phyloP scores from a whole-genome alignment of 2,329 filamentous ascomycete genomes.

The Paraconiothyrium brasiliense region DNA sequence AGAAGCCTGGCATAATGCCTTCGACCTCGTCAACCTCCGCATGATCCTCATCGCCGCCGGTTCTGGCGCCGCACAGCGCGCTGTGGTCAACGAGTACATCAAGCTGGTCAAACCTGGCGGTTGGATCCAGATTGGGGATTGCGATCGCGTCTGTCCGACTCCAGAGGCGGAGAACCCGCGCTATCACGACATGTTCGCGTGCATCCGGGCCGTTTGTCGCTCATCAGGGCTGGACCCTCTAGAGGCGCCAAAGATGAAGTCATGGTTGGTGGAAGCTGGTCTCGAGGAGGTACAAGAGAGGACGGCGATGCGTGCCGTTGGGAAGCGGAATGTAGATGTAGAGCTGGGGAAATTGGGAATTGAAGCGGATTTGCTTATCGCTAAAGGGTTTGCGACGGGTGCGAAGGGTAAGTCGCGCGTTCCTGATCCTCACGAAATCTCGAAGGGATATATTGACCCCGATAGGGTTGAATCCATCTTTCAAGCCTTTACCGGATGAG shows the following conservation, averaged over 20 bases:
- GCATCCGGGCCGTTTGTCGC: conserved; percentile 20
- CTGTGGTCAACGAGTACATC: conserved; percentile 20
- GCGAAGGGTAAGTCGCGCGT: conserved; percentile 17
- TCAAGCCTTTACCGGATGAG: conserved; percentile 17
- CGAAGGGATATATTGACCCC: not conserved
- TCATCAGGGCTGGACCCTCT: conserved; percentile 16
- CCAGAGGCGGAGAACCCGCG: conserved; percentile 18
- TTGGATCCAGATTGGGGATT: conserved; percentile 25
- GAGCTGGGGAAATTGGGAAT: conserved; percentile 14
- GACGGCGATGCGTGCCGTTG: conserved; percentile 21
- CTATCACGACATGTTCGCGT: conserved; percentile 23
- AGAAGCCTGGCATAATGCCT: conserved; percentile 14
- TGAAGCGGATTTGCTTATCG: conserved; percentile 21
- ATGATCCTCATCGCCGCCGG: conserved; percentile 23
- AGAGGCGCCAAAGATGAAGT: conserved; percentile 19
- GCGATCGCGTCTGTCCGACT: conserved; percentile 22
- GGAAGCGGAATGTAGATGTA: conserved; percentile 20
- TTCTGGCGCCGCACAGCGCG: conserved; percentile 17
- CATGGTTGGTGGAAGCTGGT: conserved; percentile 22
- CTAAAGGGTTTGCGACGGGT: conserved; percentile 18
- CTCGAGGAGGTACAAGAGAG: conserved; percentile 21
- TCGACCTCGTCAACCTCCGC: conserved; percentile 22
- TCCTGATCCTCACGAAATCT: not conserved
- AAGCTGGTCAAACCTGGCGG: conserved; percentile 13
- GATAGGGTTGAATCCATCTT: conserved; percentile 7